phyloP scores from a whole-genome alignment of 345 rosid genomes.

The Syzygium aqueum region DNA sequence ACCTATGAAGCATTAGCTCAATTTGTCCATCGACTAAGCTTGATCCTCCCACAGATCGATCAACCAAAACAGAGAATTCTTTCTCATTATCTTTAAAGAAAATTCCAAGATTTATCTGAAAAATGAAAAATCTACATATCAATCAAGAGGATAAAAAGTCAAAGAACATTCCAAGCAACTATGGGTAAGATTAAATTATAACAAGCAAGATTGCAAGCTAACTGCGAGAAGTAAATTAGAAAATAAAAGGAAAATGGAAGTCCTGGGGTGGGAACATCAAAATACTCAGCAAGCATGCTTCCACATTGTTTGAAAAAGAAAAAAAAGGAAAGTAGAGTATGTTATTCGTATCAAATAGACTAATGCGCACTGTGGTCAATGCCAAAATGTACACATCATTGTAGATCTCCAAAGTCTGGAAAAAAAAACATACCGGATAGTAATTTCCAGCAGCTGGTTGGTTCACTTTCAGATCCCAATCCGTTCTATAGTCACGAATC shows the following conservation, averaged over 20 bases:
- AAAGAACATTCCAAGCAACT: neutral
- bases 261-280: neutral
- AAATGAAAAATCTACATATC: neutral
- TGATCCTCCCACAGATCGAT: constrained; percentile 86
- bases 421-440: constrained; percentile 58
- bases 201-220: neutral
- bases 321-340: neutral
- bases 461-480: constrained; percentile 89
- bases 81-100: constrained; percentile 59
- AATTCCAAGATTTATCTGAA: constrained; percentile 91
- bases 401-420: constrained; percentile 24
- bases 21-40: constrained; percentile 86
- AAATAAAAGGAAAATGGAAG: neutral
- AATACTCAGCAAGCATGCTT: neutral
- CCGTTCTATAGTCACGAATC: constrained; percentile 87
- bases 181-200: neutral
- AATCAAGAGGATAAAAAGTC: neutral
- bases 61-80: constrained; percentile 89
- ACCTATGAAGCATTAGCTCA: constrained; percentile 98
- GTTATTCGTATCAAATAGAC: neutral
- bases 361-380: neutral
- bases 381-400: neutral
- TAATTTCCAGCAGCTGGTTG: constrained; percentile 94
- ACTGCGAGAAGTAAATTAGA: neutral
- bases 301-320: neutral